Percentiles rank a stretch among this genome's conserved stretches.
Evolutionary conservation across 1,284 basidiomycete genomes (phyloP).

Genomic region (Tilletia indica): DNA sequence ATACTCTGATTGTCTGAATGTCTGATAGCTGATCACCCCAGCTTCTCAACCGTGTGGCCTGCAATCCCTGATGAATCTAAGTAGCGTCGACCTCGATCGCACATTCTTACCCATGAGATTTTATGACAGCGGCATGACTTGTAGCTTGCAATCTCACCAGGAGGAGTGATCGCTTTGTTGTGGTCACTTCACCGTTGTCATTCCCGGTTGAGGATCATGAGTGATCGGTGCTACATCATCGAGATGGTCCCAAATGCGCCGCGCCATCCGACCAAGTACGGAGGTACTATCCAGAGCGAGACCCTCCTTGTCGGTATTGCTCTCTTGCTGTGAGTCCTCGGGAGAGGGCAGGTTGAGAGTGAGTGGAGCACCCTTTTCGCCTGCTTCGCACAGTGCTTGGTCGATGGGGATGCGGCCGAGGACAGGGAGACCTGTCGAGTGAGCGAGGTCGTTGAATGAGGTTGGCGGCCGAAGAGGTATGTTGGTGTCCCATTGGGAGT

Average conservation of each 20-base stretch:
- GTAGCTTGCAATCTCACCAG: too few relatives aligned
- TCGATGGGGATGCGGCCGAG: constrained; percentile 84
- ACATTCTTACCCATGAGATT: too few relatives aligned
- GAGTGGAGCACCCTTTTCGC: constrained; percentile 69
- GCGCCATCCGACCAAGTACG: neutral
- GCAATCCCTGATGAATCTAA: too few relatives aligned
- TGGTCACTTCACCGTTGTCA: neutral
- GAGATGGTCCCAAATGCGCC: neutral
- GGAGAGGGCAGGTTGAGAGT: constrained; percentile 47
- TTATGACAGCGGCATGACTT: too few relatives aligned
- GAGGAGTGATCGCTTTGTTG: too few relatives aligned
- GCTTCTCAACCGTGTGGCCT: too few relatives aligned
- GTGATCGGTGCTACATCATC: neutral
- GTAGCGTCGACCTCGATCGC: too few relatives aligned
- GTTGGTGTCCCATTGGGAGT: constrained; percentile 70
- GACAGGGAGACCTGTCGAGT: constrained; percentile 66
- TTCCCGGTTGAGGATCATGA: neutral
- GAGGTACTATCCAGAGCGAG: neutral
- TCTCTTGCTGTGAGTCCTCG: neutral
- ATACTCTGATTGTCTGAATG: too few relatives aligned
- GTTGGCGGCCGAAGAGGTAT: constrained; percentile 73
- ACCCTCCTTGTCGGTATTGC: neutral
- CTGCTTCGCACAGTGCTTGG: constrained; percentile 70
- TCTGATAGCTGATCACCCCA: too few relatives aligned
- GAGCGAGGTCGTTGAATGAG: constrained; percentile 68